Conservation (phyloP, 192 early-diverging fungal species). For the Coemansia sp. region DNA sequence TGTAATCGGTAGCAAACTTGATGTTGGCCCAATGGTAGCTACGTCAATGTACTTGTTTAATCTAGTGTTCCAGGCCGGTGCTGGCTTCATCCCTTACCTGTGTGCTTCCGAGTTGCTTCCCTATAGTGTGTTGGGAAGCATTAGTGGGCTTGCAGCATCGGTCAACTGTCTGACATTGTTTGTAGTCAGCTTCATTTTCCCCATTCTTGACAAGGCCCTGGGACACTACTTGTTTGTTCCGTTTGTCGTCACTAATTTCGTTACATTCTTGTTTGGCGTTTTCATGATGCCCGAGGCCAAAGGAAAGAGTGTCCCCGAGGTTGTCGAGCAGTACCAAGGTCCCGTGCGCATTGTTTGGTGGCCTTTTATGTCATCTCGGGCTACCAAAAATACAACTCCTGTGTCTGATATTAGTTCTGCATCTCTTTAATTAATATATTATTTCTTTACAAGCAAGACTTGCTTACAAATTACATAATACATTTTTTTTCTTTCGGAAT, state of each 20-base stretch:
- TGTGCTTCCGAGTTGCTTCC: conserved; percentile 72
- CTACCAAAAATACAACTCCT: too few relatives aligned
- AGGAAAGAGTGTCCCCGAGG: conserved; percentile 48
- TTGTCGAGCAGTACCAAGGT: conserved; percentile 41
- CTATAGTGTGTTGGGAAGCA: conserved; percentile 62
- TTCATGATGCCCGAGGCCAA: conserved; percentile 67
- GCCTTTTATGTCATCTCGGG: too few relatives aligned
- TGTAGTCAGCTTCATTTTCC: conserved; percentile 60
- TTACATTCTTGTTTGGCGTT: conserved; percentile 42
- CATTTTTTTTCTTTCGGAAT: too few relatives aligned
- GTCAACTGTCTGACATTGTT: conserved; percentile 67
- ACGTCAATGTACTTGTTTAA: conserved; percentile 63
- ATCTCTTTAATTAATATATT: too few relatives aligned
- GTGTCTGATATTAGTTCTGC: too few relatives aligned
- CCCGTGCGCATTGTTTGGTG: conserved; percentile 23
- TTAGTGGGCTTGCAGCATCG: conserved; percentile 59
- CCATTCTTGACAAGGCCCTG: conserved; percentile 51
- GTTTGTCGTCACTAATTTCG: conserved; percentile 53
- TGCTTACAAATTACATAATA: too few relatives aligned
- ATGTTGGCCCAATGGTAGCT: conserved; percentile 53
- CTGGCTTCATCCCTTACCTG: conserved; percentile 84
- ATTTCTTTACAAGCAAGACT: too few relatives aligned
- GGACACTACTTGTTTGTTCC: conserved; percentile 62
- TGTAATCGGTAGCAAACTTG: conserved; percentile 60
- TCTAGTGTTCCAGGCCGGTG: conserved; percentile 80